Evolutionary conservation across 176 grass and related monocot genomes (phyloP).

Genomic region (Hsuehochloa calcarea): DNA sequence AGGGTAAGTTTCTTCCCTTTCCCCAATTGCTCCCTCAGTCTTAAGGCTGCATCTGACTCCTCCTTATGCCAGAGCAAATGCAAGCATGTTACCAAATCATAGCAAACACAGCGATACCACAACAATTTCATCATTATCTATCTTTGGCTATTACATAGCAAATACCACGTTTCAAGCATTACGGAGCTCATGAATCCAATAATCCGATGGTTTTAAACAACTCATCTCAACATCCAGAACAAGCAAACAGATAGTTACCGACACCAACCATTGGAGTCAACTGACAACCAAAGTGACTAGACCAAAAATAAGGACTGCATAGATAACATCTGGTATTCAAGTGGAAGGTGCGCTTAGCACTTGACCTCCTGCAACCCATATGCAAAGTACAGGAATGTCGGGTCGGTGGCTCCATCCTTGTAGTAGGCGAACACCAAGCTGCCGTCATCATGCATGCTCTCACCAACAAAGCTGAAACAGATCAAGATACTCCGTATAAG

Average conservation of each 20-base stretch:
- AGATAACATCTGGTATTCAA: background rate
- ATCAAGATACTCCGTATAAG: background rate
- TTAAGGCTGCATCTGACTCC: no score
- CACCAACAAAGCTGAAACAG: conserved; percentile 76
- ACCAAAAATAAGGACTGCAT: conserved; percentile 36
- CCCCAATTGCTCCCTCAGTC: no score
- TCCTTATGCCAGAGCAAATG: no score
- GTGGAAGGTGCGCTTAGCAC: conserved; percentile 42
- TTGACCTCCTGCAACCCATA: conserved; percentile 80
- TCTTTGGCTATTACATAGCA: background rate
- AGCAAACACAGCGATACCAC: background rate
- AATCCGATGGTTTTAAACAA: background rate
- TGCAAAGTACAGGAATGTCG: conserved; percentile 82
- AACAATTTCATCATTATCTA: background rate
- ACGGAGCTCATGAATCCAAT: background rate
- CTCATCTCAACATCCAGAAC: conserved; percentile 11
- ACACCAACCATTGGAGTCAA: conserved; percentile 8
- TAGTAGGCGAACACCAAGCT: conserved; percentile 81
- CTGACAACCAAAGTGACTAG: conserved; percentile 18
- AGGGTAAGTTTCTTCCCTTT: no score
- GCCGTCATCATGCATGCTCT: conserved; percentile 85
- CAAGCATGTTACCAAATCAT: no score
- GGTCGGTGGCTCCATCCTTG: conserved; percentile 67
- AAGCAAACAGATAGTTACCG: background rate
- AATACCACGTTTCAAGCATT: background rate